phyloP scores from a whole-genome alignment of 1,284 basidiomycete species.

The Lentinus polychrous region DNA sequence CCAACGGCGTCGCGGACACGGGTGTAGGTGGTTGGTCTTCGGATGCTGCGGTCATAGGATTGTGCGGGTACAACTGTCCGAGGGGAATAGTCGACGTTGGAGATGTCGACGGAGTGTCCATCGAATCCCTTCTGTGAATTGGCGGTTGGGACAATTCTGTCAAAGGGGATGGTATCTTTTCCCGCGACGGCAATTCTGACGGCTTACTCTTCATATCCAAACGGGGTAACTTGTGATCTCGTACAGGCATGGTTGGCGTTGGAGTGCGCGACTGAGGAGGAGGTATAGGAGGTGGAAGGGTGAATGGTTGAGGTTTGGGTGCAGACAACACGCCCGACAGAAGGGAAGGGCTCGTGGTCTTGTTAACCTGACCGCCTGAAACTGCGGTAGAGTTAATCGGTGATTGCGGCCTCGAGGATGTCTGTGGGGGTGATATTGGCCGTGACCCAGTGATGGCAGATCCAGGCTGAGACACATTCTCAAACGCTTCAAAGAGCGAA shows the following conservation, averaged over 20 bases:
- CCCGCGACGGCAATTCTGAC: neutral
- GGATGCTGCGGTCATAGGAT: neutral
- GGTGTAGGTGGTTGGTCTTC: neutral
- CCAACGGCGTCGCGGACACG: neutral
- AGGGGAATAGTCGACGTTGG: conserved; percentile 7
- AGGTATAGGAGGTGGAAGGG: conserved; percentile 10
- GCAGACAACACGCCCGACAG: neutral
- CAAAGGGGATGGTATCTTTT: neutral
- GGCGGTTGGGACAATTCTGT: neutral
- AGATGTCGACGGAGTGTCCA: neutral
- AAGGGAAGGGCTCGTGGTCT: conserved; percentile 8
- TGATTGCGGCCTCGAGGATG: conserved; percentile 6
- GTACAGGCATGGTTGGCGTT: neutral
- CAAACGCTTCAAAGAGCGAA: conserved; percentile 10
- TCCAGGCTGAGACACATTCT: too few relatives aligned
- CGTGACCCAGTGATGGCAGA: too few relatives aligned
- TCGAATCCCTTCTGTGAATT: neutral
- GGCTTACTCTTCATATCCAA: conserved; percentile 3
- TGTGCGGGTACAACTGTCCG: conserved; percentile 11
- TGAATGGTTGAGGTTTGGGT: conserved; percentile 9
- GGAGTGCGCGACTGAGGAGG: conserved; percentile 13
- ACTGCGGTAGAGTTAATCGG: neutral
- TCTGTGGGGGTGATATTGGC: conserved; percentile 1
- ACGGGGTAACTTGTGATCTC: conserved; percentile 1
- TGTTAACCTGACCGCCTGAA: neutral